Percentiles rank a stretch among this genome's conserved stretches.
phyloP scores from a whole-genome alignment of 1,139 yeast species.

The Hyphopichia fennica region DNA sequence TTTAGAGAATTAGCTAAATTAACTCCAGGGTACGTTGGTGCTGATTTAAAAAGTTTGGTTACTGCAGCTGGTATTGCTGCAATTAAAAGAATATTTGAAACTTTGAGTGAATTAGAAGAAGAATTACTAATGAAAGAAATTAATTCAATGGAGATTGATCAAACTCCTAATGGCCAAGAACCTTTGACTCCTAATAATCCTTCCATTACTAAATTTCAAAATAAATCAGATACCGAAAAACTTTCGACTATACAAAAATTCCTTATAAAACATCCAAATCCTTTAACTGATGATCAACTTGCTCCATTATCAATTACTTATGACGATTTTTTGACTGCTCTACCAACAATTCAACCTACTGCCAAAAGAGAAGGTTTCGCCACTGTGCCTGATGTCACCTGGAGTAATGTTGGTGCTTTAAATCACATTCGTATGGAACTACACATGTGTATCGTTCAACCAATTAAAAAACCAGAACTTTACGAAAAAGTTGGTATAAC shows the following conservation, averaged over 20 bases:
- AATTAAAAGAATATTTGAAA: constrained; percentile 80
- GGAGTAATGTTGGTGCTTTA: constrained; percentile 95
- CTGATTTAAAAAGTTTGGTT: constrained; percentile 90
- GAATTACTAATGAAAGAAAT: constrained; percentile 12
- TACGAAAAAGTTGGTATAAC: constrained; percentile 89
- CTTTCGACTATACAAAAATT: constrained; percentile 74
- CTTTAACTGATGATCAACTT: constrained; percentile 73
- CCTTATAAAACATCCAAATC: constrained; percentile 71
- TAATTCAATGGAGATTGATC: constrained; percentile 45
- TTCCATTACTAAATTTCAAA: constrained; percentile 22
- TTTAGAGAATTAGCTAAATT: constrained; percentile 75
- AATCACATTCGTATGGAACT: constrained; percentile 78
- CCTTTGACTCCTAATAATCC: constrained; percentile 9
- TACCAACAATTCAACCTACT: constrained; percentile 95
- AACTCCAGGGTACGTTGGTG: constrained; percentile 98
- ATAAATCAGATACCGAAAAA: constrained; percentile 37
- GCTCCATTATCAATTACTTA: constrained; percentile 71
- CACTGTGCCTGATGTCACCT: constrained; percentile 95
- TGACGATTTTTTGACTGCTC: constrained; percentile 78
- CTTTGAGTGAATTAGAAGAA: constrained; percentile 38
- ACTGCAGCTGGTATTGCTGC: constrained; percentile 97
- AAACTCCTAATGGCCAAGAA: background rate
- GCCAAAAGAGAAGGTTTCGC: constrained; percentile 99
- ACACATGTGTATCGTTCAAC: constrained; percentile 97
- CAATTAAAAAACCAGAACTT: constrained; percentile 88